Conservation (phyloP, 176 grass and related monocot genomes). For the Hordeum vulgare region MorexV3_pseudomolecules_assembly NC_058523.1:75240495-75240994, state of each 20-base stretch:
- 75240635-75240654: conserved; percentile 2
- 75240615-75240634: conserved; percentile 19
- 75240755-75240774: not conserved
- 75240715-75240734: not conserved
- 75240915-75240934: too few relatives aligned
- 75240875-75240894: not conserved
- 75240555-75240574: not conserved
- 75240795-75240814: not conserved
- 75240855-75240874: not conserved
- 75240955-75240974: too few relatives aligned
- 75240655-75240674: not conserved
- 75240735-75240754: not conserved
- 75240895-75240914: not conserved
- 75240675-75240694: not conserved
- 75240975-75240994: not conserved
- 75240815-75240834: too few relatives aligned
- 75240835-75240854: not conserved
- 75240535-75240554: conserved; percentile 11
- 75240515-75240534: not conserved
- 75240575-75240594: not conserved
- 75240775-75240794: not conserved
- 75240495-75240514: conserved; percentile 19
- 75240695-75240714: not conserved
- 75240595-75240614: not conserved
- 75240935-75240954: not conserved